A percentile compares a stretch with the other conserved stretches of the same genome.
These are phyloP conservation scores for Straminergon stramineum DNA, from an alignment of 225 moss, liverwort and hornwort genomes.

Conservation along the genomic window DNA sequence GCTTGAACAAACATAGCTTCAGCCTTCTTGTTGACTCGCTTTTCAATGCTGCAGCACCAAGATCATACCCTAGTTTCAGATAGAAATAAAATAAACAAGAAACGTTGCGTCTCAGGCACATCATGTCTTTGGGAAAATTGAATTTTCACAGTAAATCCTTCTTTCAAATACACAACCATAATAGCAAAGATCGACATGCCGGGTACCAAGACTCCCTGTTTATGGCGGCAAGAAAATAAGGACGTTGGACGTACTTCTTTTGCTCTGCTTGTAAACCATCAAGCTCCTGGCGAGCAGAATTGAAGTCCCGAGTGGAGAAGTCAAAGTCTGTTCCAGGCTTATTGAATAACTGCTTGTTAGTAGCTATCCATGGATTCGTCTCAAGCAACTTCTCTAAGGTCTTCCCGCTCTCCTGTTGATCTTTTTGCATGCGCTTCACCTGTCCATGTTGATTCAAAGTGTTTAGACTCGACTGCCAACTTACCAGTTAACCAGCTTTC, in stretches of 20 bases:
- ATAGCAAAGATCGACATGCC: neutral
- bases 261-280: constrained; percentile 61
- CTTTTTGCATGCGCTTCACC: constrained; percentile 81
- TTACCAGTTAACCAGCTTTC: neutral
- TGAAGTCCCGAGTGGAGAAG: constrained; percentile 59
- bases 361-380: constrained; percentile 77
- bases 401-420: constrained; percentile 53
- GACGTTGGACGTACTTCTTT: constrained; percentile 43
- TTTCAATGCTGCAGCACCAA: constrained; percentile 68
- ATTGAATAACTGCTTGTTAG: constrained; percentile 72
- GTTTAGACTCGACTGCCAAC: neutral
- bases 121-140: neutral
- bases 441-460: constrained; percentile 16
- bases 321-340: constrained; percentile 86
- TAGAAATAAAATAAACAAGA: neutral
- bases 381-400: constrained; percentile 69
- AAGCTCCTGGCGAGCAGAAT: constrained; percentile 61
- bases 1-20: constrained; percentile 95
- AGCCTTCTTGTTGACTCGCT: constrained; percentile 93
- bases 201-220: neutral
- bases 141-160: neutral
- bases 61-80: neutral
- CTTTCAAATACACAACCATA: neutral
- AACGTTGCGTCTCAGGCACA: neutral
- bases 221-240: neutral